These are phyloP conservation scores for Tulasnella calospora DNA, from an alignment of 768 basidiomycete species.

Conservation along the genomic window DNA sequence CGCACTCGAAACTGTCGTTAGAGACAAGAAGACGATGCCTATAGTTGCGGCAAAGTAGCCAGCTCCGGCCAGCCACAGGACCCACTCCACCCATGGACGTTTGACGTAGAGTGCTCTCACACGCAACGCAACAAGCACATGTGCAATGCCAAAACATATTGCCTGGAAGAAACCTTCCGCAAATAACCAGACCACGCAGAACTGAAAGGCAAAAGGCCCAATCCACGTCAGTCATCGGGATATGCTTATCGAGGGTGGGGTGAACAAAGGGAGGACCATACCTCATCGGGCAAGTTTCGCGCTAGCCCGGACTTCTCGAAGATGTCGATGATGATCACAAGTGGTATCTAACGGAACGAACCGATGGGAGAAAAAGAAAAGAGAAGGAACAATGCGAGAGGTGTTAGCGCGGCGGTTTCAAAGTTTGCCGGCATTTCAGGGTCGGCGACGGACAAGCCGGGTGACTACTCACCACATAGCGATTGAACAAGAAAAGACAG, in stretches of 20 bases:
- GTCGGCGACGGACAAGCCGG: not conserved
- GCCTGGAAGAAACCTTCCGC: slow-evolving; percentile 14
- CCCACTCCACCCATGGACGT: not conserved
- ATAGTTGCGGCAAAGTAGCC: slow-evolving; percentile 11
- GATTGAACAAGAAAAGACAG: slow-evolving; percentile 21
- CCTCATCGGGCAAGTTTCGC: not conserved
- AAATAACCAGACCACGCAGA: slow-evolving; percentile 14
- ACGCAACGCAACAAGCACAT: slow-evolving; percentile 19
- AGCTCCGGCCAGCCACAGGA: not conserved
- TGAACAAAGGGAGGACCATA: not conserved
- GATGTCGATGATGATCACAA: slow-evolving; percentile 15
- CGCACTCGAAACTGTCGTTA: not conserved
- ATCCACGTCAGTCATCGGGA: not conserved
- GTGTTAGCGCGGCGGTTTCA: not conserved
- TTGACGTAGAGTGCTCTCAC: slow-evolving; percentile 16
- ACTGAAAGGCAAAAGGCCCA: not conserved
- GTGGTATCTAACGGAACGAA: slow-evolving; percentile 9
- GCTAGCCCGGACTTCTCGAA: slow-evolving; percentile 19
- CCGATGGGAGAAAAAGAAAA: not conserved
- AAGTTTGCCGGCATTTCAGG: not conserved
- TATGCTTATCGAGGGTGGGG: not conserved
- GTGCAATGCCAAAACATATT: slow-evolving; percentile 7
- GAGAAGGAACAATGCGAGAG: not conserved
- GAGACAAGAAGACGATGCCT: not conserved
- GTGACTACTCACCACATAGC: slow-evolving; percentile 16